phyloP scores from a whole-genome alignment of 768 basidiomycete species.

The Porphyrellus cyaneotinctus region DNA sequence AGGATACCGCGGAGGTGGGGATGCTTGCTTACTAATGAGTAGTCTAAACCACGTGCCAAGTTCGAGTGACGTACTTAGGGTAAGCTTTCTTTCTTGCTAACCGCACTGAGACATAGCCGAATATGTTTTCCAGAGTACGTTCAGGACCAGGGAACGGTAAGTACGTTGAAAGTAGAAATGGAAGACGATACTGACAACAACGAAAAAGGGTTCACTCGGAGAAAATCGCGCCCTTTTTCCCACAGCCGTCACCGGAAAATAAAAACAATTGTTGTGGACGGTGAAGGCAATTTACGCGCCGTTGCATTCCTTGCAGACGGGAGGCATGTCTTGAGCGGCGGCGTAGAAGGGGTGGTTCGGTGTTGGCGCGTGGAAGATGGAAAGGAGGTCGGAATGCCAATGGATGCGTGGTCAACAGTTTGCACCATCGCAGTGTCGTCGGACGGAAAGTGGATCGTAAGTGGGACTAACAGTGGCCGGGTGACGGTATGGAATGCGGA shows the following conservation, averaged over 20 bases:
- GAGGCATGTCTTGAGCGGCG: constrained; percentile 6
- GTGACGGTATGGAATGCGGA: constrained; percentile 3
- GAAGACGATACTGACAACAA: not conserved
- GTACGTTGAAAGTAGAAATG: not conserved
- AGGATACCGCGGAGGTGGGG: too few relatives aligned
- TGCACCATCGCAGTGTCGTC: constrained; percentile 3
- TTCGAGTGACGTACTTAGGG: not conserved
- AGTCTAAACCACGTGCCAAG: not conserved
- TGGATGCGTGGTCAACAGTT: constrained; percentile 4
- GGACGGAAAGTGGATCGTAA: constrained; percentile 1
- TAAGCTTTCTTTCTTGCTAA: not conserved
- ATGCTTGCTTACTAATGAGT: too few relatives aligned
- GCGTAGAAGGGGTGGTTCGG: constrained; percentile 1
- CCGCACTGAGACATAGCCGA: not conserved
- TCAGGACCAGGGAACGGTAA: not conserved
- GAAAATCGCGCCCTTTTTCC: not conserved
- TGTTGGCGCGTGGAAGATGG: constrained; percentile 3
- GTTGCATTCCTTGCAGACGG: constrained; percentile 8
- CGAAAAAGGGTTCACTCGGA: not conserved
- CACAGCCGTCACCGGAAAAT: not conserved
- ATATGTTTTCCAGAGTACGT: not conserved
- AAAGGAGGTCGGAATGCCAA: constrained; percentile 1
- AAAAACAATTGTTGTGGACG: not conserved
- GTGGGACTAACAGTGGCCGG: constrained; percentile 3
- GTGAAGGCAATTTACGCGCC: constrained; percentile 1